These are phyloP conservation scores for Ceratocystis albifundus DNA, from an alignment of 2,329 filamentous ascomycete species.

Conservation along the genomic window DNA sequence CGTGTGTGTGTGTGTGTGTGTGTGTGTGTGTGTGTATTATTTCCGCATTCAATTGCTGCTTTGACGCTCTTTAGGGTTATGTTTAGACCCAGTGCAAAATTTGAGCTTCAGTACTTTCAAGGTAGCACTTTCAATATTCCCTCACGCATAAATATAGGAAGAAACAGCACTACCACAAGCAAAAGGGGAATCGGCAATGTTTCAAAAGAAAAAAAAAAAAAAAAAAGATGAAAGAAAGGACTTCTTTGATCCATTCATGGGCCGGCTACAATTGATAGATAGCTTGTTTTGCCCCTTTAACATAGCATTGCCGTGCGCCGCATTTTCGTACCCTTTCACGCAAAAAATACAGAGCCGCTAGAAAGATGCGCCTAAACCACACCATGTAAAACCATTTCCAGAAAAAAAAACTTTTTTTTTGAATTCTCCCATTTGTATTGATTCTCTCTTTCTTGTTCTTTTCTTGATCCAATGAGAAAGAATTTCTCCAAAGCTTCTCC, in stretches of 20 bases:
- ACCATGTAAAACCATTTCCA: conserved; percentile 33
- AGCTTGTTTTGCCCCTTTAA: conserved; percentile 34
- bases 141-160: not conserved
- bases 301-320: conserved; percentile 35
- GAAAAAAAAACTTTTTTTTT: conserved; percentile 23
- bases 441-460: conserved; percentile 24
- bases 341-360: conserved; percentile 37
- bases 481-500: conserved; percentile 27
- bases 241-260: conserved; percentile 23
- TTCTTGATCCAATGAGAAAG: conserved; percentile 30
- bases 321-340: conserved; percentile 38
- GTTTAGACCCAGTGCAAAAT: too few species aligned
- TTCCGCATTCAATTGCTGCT: too few species aligned
- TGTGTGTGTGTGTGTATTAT: too few species aligned
- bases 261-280: conserved; percentile 31
- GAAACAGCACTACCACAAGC: not conserved
- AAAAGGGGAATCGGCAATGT: not conserved
- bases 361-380: conserved; percentile 37
- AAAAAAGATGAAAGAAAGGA: conserved; percentile 21
- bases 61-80: too few species aligned
- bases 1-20: too few species aligned
- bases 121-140: not conserved
- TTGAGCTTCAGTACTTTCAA: not conserved
- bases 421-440: conserved; percentile 24
- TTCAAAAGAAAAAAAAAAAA: conserved; percentile 18